A percentile compares a stretch with the other conserved stretches of the same genome.
Evolutionary conservation across 495 filamentous ascomycete species (phyloP).

Genomic region (Penicillium malachiteum): DNA sequence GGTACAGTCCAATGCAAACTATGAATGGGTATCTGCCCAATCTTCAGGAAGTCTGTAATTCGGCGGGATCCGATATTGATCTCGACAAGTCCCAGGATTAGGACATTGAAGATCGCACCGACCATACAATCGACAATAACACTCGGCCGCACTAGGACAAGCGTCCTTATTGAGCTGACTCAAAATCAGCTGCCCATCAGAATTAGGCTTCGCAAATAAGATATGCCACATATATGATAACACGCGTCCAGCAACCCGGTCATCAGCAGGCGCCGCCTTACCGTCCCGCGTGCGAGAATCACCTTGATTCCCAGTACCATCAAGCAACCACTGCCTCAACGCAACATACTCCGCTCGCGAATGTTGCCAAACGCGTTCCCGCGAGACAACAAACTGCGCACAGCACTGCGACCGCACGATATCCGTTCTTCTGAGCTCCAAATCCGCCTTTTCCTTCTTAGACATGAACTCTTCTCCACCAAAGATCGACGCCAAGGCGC

Average conservation of each 20-base stretch:
- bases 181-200: slow-evolving; percentile 38
- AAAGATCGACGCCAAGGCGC: slow-evolving; percentile 34
- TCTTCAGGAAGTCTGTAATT: slow-evolving; percentile 38
- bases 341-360: slow-evolving; percentile 39
- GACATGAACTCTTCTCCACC: slow-evolving; percentile 17
- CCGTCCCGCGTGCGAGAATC: slow-evolving; percentile 3
- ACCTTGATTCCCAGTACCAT: slow-evolving; percentile 19
- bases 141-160: slow-evolving; percentile 40
- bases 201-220: slow-evolving; percentile 32
- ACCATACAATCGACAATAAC: slow-evolving; percentile 47
- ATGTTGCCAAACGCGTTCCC: slow-evolving; percentile 37
- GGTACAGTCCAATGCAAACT: background rate
- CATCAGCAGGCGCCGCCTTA: slow-evolving; percentile 35
- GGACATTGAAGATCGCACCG: slow-evolving; percentile 34
- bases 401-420: slow-evolving; percentile 44
- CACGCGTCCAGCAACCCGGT: slow-evolving; percentile 38
- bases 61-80: slow-evolving; percentile 38
- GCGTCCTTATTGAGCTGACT: slow-evolving; percentile 37
- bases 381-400: slow-evolving; percentile 44
- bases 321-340: slow-evolving; percentile 44
- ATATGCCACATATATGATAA: slow-evolving; percentile 47
- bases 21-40: slow-evolving; percentile 32
- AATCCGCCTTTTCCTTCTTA: background rate
- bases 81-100: slow-evolving; percentile 30
- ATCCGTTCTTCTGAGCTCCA: slow-evolving; percentile 30